A percentile compares a stretch with the other conserved stretches of the same genome.
These are phyloP conservation scores for Proliferodiscus dingleyae DNA, from an alignment of 2,329 filamentous ascomycete species.

Conservation along the genomic window DNA sequence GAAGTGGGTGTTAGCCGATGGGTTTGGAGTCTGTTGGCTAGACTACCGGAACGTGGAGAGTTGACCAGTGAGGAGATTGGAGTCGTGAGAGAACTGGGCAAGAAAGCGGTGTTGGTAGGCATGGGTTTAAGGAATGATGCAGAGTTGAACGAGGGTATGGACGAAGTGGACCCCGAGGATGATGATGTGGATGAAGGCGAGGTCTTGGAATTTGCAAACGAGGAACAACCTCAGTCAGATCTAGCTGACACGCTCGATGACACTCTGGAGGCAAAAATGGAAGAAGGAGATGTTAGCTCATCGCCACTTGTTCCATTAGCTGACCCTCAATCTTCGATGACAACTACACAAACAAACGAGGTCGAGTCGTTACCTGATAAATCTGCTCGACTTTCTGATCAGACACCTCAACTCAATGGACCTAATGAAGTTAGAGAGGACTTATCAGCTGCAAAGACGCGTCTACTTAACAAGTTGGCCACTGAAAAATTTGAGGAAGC, in stretches of 20 bases:
- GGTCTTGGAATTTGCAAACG: constrained; percentile 12
- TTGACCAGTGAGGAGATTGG: constrained; percentile 72
- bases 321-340: background rate
- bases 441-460: constrained; percentile 38
- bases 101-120: constrained; percentile 59
- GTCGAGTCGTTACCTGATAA: background rate
- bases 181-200: constrained; percentile 26
- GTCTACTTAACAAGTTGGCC: constrained; percentile 26
- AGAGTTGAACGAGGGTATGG: constrained; percentile 36
- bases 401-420: background rate
- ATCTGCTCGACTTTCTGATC: too few species aligned
- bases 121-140: constrained; percentile 30
- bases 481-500: background rate
- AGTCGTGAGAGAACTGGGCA: constrained; percentile 72
- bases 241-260: too few species aligned
- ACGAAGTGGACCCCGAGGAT: constrained; percentile 44
- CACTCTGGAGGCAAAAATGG: background rate
- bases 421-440: background rate
- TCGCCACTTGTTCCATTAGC: background rate
- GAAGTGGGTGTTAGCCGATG: constrained; percentile 69
- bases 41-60: constrained; percentile 68
- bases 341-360: background rate
- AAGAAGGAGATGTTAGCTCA: constrained; percentile 1
- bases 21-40: constrained; percentile 79
- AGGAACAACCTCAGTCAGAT: constrained; percentile 15